Base-by-base conservation (phyloP, 805 yeast species). In the Hyphopichia homilentoma region DNA sequence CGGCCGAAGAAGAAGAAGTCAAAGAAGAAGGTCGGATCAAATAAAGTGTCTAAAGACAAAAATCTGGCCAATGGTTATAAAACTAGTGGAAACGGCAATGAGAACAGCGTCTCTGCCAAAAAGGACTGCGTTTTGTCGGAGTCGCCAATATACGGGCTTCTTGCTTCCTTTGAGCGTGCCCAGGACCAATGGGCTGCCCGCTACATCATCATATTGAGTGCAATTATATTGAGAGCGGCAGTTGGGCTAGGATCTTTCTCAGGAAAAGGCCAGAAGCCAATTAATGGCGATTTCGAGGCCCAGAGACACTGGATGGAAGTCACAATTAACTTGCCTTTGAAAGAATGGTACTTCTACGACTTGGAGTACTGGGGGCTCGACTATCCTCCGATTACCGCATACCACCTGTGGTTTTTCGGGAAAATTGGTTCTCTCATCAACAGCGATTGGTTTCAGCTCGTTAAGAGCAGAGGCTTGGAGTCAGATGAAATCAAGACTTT, bases 261-360 rank as follows among this genome's bases (percentile, higher is more conserved):
- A 15, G 98, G 98, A 0, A 54, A 57, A 39, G 60, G 61, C 6
- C 62, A 68, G 2, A 78, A 84, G 6, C 97, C 97, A 4, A 76
- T 86, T 76, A 79, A 67, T 64, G 98, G 98, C 5, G 98, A 93
- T 54, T 90, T 93, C 50, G 98, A 93, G 57, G 97, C 97, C 0
- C 98, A 93, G 57, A 74, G 98, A 44, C 98, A 90, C 57, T 93
- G 98, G 98, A 72, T 93, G 75, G 98, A 93, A 54, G 67, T 90
- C 33, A 90, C 97, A 0, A 77, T 70, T 24, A 77, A 79, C 45
- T 55, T 89, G 30, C 93, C 96, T 0, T 57, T 86, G 1, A 57
- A 63, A 0, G 45, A 82, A 40, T 93, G 98, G 98, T 93, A 93
- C 52, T 84, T 73, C 62, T 87, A 79, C 56, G 96, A 93, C 52